Evolutionary conservation across 306 rosid genomes (phyloP).

Genomic region (Acacia crassicarpa): DNA sequence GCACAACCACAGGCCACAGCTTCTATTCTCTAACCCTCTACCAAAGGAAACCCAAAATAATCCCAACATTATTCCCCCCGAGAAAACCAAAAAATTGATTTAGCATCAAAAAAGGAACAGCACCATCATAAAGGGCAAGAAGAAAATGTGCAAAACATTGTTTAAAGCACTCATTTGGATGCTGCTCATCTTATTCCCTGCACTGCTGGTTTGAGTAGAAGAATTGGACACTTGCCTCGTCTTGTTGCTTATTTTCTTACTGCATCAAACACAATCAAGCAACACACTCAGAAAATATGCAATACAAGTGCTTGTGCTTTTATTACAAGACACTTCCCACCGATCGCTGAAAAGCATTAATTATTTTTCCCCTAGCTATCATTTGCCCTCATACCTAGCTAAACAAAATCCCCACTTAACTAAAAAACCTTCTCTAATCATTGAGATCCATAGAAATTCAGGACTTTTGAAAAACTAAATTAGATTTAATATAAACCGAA

Average conservation of each 20-base stretch:
- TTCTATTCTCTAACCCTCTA: conserved; percentile 30
- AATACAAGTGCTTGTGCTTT: background rate
- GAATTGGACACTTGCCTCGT: conserved; percentile 68
- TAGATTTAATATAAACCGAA: background rate
- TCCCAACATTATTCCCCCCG: background rate
- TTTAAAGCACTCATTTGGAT: conserved; percentile 43
- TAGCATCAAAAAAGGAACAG: conserved; percentile 39
- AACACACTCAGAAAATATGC: conserved; percentile 11
- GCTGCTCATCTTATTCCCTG: conserved; percentile 44
- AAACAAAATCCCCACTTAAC: background rate
- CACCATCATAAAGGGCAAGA: conserved; percentile 50
- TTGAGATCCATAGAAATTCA: background rate
- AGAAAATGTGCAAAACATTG: conserved; percentile 41
- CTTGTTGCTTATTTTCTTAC: conserved; percentile 70
- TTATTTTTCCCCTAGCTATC: no score
- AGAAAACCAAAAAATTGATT: conserved; percentile 8
- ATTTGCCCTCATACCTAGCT: background rate
- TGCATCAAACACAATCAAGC: conserved; percentile 47
- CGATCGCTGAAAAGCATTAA: background rate
- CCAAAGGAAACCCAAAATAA: conserved; percentile 36
- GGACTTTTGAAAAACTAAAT: background rate
- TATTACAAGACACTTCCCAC: background rate
- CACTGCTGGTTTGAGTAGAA: conserved; percentile 43
- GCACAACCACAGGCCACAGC: conserved; percentile 21
- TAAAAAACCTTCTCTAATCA: background rate